Evolutionary conservation across 1,284 basidiomycete genomes (phyloP).

Genomic region (Cutaneotrichosporon sp.): DNA sequence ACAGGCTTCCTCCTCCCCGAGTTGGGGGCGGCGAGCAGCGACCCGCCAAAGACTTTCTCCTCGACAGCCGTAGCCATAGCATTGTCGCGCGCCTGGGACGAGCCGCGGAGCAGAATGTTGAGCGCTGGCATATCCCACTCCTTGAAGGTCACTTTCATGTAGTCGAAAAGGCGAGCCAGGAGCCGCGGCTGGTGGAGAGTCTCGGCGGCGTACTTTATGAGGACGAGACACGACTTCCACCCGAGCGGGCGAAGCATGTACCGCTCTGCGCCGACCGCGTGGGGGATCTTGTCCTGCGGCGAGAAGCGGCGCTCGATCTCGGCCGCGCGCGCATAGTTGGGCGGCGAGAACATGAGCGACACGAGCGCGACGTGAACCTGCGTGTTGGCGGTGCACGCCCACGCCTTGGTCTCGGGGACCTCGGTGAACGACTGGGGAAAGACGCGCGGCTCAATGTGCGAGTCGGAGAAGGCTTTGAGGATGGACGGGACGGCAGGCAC

Average conservation of each 20-base stretch:
- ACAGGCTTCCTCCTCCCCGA: not conserved
- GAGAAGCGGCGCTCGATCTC: conserved; percentile 14
- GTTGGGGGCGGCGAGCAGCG: not conserved
- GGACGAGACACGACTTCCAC: conserved; percentile 35
- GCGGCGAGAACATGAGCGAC: conserved; percentile 49
- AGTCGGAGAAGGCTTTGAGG: conserved; percentile 36
- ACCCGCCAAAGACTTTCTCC: conserved; percentile 11
- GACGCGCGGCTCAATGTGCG: conserved; percentile 40
- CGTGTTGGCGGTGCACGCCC: conserved; percentile 51
- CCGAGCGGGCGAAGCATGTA: conserved; percentile 44
- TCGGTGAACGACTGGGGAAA: conserved; percentile 35
- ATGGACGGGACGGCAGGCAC: conserved; percentile 40
- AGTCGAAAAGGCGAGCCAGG: conserved; percentile 33
- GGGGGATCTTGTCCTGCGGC: not conserved
- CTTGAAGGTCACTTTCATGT: conserved; percentile 31
- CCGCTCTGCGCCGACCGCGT: conserved; percentile 15
- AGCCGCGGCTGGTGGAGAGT: conserved; percentile 29
- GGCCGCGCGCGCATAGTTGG: conserved; percentile 32
- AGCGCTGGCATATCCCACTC: conserved; percentile 21
- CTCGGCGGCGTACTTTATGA: conserved; percentile 42
- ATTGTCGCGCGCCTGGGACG: conserved; percentile 12
- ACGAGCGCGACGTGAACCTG: conserved; percentile 51
- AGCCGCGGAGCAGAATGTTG: conserved; percentile 29
- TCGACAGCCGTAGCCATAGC: conserved; percentile 13
- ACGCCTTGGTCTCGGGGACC: conserved; percentile 22